These are phyloP conservation scores for Vicia sativa DNA, from an alignment of 306 rosid species.

Conservation along the genomic window DNA sequence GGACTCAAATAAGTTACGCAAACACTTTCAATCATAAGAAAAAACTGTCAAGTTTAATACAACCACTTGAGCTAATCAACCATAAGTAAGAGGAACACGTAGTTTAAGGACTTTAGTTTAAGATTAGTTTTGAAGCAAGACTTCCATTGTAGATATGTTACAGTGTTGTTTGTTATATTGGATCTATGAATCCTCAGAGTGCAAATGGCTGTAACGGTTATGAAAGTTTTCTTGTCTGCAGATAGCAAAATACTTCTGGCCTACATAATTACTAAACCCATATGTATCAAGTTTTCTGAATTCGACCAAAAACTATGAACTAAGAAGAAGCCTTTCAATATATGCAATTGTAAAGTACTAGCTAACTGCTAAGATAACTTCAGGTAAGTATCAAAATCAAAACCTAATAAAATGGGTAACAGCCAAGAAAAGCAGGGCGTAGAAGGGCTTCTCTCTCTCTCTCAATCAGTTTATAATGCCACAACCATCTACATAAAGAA, in stretches of 20 bases:
- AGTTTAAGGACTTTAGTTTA: not conserved
- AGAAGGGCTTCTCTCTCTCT: not conserved
- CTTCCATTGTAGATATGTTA: slow-evolving; percentile 3
- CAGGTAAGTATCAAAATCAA: slow-evolving; percentile 8
- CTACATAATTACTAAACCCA: not conserved
- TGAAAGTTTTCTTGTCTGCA: not conserved
- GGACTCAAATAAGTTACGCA: not conserved
- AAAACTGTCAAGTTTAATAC: not conserved
- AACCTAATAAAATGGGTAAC: slow-evolving; percentile 6
- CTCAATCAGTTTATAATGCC: slow-evolving; percentile 24
- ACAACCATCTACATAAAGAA: slow-evolving; percentile 5
- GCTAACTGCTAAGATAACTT: not conserved
- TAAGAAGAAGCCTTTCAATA: not conserved
- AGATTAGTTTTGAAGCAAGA: not conserved
- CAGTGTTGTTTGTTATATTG: not conserved
- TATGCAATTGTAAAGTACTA: slow-evolving; percentile 27
- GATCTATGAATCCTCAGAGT: slow-evolving; percentile 3
- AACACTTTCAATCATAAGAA: not conserved
- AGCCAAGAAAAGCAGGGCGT: not conserved
- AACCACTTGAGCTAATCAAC: not conserved
- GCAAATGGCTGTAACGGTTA: not conserved
- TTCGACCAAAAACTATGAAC: slow-evolving; percentile 1
- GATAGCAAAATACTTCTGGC: not conserved
- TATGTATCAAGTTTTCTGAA: not conserved
- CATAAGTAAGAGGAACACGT: not conserved